A percentile compares a stretch with the other conserved stretches of the same genome.
These are phyloP conservation scores for Trypanosoma avium DNA, from an alignment of 208 protist species.

Conservation along the genomic window DNA sequence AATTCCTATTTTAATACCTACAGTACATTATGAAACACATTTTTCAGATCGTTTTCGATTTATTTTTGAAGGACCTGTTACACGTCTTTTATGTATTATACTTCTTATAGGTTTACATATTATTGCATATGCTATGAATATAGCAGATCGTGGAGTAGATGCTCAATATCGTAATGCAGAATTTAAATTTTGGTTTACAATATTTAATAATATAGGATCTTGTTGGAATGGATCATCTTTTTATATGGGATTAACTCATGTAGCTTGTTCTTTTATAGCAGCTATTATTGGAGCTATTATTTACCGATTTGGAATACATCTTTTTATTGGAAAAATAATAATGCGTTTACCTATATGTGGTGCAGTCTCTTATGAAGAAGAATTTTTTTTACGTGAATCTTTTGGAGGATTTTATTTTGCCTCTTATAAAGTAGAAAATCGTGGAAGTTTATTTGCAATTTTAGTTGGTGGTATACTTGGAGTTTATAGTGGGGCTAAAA, in stretches of 20 bases:
- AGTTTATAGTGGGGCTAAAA: constrained; percentile 29
- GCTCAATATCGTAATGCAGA: constrained; percentile 16
- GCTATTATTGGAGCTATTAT: constrained; percentile 22
- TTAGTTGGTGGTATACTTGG: constrained; percentile 33
- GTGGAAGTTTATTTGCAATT: constrained; percentile 26
- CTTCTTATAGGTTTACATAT: constrained; percentile 32
- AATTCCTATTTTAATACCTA: neutral
- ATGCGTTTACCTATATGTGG: constrained; percentile 38
- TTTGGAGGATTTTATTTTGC: constrained; percentile 26
- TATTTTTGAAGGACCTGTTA: constrained; percentile 24
- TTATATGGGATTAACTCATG: constrained; percentile 40
- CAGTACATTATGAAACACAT: constrained; percentile 8
- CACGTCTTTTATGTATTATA: constrained; percentile 25
- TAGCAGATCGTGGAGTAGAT: constrained; percentile 19
- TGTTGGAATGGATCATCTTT: constrained; percentile 38
- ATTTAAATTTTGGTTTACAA: constrained; percentile 31
- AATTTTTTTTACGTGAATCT: constrained; percentile 5
- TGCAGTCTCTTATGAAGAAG: constrained; percentile 25
- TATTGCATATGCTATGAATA: constrained; percentile 25
- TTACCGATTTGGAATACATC: constrained; percentile 14
- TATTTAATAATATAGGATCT: constrained; percentile 27
- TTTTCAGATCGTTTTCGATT: constrained; percentile 26
- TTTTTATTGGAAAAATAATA: constrained; percentile 21
- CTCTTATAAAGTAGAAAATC: constrained; percentile 20
- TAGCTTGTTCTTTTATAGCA: constrained; percentile 16